Evolutionary conservation across 2,329 filamentous ascomycete species (phyloP), one percentile per base, ranked within the genome.

Genomic region (Orbilia quercus): DNA sequence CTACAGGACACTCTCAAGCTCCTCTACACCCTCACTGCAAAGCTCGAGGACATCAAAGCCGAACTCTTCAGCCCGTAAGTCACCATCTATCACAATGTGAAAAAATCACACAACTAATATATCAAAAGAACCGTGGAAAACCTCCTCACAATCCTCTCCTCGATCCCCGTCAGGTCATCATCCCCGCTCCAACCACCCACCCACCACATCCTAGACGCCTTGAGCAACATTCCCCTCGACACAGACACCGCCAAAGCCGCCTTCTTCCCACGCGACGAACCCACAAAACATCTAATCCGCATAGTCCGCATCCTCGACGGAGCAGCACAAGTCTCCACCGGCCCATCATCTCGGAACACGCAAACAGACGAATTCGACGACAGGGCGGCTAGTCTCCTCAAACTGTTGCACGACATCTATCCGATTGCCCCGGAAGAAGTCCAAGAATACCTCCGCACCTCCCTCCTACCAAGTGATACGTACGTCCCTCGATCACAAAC

Each of bases 1-100:
- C 84, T 98, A 38, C 85, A 84, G 7, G 94, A 98, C 80, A 94
- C 90, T 0, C 82, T 95, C 54, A 97, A 96, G 79, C 84, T 98
- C 42, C 82, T 96, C 57, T 98, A 96, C 84, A 97, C 97, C 80
- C 84, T 96, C 59, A 90, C 90, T 1, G 53, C 54, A 16, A 74
- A 74, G 16, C 47, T 74, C 20, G 25, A 63, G 20, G 55, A 67
- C 22, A 16, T 51, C 6, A 31, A 60, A 12, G 55, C 31, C 18
- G 44, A 55, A 5, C 62, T 74, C 51, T 67, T 67, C 25, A 28
- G 22, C 40, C 45, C 63, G 70, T 74, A 62, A 36, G 62, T 45
- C 11, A 54, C 18, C 20, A 3, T 36, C 3, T 38, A 22, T 25
- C 12, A 5, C 9, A 42, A 6, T 20, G 1, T 2, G 55, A 18